These are phyloP conservation scores for Periglandula ipomoeae DNA, from an alignment of 2,329 filamentous ascomycete genomes.

Conservation along the genomic window DNA sequence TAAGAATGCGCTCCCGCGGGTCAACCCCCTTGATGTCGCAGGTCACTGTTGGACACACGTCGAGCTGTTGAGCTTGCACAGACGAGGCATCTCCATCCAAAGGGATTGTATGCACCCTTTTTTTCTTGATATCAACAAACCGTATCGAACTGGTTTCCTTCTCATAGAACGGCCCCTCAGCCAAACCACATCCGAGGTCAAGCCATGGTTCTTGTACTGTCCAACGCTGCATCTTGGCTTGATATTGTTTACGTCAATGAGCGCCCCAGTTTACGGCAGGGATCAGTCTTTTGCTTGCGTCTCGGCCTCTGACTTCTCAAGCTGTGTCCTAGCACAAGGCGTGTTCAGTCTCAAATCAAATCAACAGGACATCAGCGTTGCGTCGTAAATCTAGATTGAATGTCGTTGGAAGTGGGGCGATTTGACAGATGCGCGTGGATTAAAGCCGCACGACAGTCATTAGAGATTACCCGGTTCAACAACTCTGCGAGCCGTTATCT, in stretches of 20 bases:
- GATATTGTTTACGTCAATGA: not conserved
- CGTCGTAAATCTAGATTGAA: not conserved
- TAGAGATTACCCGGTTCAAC: slow-evolving; percentile 2
- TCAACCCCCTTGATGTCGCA: slow-evolving; percentile 65
- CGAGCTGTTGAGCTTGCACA: slow-evolving; percentile 49
- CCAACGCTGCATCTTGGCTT: slow-evolving; percentile 28
- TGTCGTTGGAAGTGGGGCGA: not conserved
- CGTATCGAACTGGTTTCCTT: slow-evolving; percentile 54
- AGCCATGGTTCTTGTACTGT: slow-evolving; percentile 46
- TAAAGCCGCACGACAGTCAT: not conserved
- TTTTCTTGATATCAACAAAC: slow-evolving; percentile 76
- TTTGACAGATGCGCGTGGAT: no score
- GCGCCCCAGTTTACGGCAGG: no score
- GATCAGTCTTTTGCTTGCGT: no score
- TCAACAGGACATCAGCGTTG: no score
- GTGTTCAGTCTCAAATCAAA: no score
- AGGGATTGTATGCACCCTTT: slow-evolving; percentile 63
- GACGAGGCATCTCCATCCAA: slow-evolving; percentile 54
- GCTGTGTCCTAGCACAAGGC: no score
- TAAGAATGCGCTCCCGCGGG: slow-evolving; percentile 55
- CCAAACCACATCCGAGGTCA: slow-evolving; percentile 53
- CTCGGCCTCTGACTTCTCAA: no score
- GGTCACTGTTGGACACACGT: slow-evolving; percentile 55
- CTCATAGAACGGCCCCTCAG: slow-evolving; percentile 70
- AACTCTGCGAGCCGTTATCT: no score